Percentiles rank a stretch among this genome's conserved stretches.
These are phyloP conservation scores for Phytophthora litchii DNA, from an alignment of 352 stramenopile genomes.

Conservation along the genomic window DNA sequence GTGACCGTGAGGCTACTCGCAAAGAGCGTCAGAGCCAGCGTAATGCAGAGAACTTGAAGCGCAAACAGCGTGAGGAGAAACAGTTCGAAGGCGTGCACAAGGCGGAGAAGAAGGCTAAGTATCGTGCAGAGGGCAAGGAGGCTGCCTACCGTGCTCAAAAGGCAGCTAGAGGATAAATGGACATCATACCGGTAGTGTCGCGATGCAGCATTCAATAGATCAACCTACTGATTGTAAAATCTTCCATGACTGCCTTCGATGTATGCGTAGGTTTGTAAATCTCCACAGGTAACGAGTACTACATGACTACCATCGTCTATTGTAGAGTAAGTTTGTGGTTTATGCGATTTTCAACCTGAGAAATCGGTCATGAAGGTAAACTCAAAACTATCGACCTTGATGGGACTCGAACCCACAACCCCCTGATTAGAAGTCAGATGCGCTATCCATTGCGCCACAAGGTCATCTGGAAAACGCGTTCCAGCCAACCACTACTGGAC, in stretches of 20 bases:
- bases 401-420: constrained; percentile 61
- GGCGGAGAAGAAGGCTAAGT: constrained; percentile 90
- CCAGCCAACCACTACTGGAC: too few species aligned
- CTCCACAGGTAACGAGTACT: too few species aligned
- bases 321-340: too few species aligned
- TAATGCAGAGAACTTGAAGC: constrained; percentile 90
- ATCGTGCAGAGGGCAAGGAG: constrained; percentile 82
- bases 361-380: too few species aligned
- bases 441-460: constrained; percentile 55
- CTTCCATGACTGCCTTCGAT: too few species aligned
- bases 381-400: constrained; percentile 41
- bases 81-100: constrained; percentile 85
- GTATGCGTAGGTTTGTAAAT: too few species aligned
- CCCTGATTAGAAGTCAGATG: constrained; percentile 63
- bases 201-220: constrained; percentile 20
- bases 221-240: neutral
- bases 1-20: constrained; percentile 95
- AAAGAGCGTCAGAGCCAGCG: constrained; percentile 92
- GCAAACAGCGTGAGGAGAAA: constrained; percentile 92
- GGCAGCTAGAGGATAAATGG: constrained; percentile 34
- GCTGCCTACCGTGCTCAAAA: constrained; percentile 59
- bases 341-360: too few species aligned
- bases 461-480: constrained; percentile 10
- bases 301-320: too few species aligned
- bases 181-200: constrained; percentile 5